Percentiles rank a stretch among this genome's conserved stretches.
Evolutionary conservation across 208 protist genomes (phyloP).

Genomic region (Leishmania aethiopica): DNA sequence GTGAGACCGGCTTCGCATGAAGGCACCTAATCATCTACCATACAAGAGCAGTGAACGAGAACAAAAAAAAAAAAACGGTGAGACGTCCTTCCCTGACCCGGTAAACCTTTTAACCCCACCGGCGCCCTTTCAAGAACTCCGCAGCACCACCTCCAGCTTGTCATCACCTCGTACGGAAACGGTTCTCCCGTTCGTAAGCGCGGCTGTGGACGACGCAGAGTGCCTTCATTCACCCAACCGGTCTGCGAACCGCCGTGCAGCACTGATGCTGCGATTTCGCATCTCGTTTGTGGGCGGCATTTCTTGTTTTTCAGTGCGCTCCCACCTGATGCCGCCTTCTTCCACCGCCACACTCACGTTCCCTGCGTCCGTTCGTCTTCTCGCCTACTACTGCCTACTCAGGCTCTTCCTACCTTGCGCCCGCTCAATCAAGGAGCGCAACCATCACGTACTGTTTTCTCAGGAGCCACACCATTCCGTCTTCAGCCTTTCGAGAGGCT

Average conservation of each 20-base stretch:
- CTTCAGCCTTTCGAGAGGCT: background rate
- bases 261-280: background rate
- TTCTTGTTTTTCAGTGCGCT: too few relatives aligned
- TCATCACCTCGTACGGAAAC: background rate
- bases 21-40: background rate
- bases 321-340: background rate
- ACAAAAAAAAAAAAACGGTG: background rate
- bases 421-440: background rate
- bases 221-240: background rate
- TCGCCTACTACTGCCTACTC: background rate
- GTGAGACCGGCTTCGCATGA: background rate
- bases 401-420: background rate
- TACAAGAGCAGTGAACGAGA: background rate
- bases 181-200: background rate
- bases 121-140: background rate
- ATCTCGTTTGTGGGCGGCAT: background rate
- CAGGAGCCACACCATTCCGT: background rate
- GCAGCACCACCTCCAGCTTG: background rate
- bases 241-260: background rate
- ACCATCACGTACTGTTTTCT: background rate
- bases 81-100: background rate
- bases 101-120: background rate
- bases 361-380: conserved; percentile 1
- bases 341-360: background rate
- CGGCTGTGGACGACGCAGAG: background rate